Base-by-base conservation (phyloP, 257 asterid species). In the Solanum virginianum region DNA sequence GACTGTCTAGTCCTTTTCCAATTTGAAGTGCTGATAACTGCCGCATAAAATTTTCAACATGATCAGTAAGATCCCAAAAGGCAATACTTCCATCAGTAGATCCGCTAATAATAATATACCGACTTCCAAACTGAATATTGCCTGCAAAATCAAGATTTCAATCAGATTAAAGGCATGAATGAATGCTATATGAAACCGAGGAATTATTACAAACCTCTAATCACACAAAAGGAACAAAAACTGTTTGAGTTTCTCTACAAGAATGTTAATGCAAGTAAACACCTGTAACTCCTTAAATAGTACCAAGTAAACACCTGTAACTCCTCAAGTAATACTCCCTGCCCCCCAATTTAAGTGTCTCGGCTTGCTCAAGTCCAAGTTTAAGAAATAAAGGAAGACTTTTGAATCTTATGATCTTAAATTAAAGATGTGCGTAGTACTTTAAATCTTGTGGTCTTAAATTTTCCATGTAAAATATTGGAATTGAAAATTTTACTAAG, bases 1-100 rank as follows among this genome's bases (percentile, higher is more conserved):
- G 98, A 89, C 87, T 84, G 82, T 92, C 98, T 86, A 85, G 89
- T 86, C 79, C 84, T 87, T 89, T 94, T 66, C 91, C 94, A 83
- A 90, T 85, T 82, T 90, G 86, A 85, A 93, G 90, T 74, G 93
- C 84, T 83, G 93, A 87, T 80, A 91, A 83, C 79, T 89, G 91
- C 80, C 77, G 90, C 94, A 96, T 91, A 88, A 96, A 96, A 51
- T 89, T 92, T 87, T 93, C 98, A 74, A 96, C 91, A 82, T 88
- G 90, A 54, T 85, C 92, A 36, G 97, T 94, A 90, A 95, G 90
- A 91, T 96, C 97, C 98, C 99, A 96, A 88, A 96, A 89, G 86
- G 93, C 88, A 86, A 96, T 90, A 90, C 93, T 93, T 91, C 99
- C 98, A 90, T 96, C 98, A 41, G 99, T 95, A 81, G 97, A 92